phyloP scores from a whole-genome alignment of 495 filamentous ascomycete genomes.

The Penicillium coprophilum region DNA sequence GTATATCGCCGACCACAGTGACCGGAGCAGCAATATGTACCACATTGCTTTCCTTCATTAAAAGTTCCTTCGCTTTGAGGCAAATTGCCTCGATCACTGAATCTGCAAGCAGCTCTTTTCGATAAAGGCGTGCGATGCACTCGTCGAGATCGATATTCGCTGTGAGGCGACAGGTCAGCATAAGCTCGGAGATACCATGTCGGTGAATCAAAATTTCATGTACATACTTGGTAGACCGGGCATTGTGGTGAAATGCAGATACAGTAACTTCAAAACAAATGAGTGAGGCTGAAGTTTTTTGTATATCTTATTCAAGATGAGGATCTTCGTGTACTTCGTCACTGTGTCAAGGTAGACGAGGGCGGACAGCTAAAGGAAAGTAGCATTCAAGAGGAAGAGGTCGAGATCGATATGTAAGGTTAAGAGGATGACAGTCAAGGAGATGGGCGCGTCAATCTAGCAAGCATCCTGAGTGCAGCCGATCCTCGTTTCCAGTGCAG shows the following conservation, averaged over 20 bases:
- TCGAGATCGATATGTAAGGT: neutral
- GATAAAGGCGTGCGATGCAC: conserved; percentile 93
- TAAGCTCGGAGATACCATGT: neutral
- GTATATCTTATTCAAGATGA: neutral
- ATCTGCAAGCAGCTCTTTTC: conserved; percentile 93
- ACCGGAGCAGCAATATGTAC: conserved; percentile 95
- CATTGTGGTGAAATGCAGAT: conserved; percentile 51
- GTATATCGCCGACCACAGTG: conserved; percentile 98
- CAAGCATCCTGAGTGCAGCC: conserved; percentile 7
- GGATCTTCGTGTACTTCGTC: neutral
- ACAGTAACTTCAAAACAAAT: neutral
- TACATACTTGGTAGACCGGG: conserved; percentile 82
- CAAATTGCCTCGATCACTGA: conserved; percentile 99
- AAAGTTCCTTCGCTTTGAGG: conserved; percentile 94
- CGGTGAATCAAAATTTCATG: neutral
- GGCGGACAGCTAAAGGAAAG: neutral
- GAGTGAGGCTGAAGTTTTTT: neutral
- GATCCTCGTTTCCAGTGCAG: neutral
- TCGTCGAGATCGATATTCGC: conserved; percentile 97
- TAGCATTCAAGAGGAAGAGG: neutral
- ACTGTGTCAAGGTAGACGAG: neutral
- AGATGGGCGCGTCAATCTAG: neutral
- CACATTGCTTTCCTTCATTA: conserved; percentile 99
- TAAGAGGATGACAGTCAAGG: neutral
- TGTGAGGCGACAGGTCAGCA: conserved; percentile 33